Base-by-base conservation (phyloP, 1,284 basidiomycete species). In the Fomes fomentarius region DNA sequence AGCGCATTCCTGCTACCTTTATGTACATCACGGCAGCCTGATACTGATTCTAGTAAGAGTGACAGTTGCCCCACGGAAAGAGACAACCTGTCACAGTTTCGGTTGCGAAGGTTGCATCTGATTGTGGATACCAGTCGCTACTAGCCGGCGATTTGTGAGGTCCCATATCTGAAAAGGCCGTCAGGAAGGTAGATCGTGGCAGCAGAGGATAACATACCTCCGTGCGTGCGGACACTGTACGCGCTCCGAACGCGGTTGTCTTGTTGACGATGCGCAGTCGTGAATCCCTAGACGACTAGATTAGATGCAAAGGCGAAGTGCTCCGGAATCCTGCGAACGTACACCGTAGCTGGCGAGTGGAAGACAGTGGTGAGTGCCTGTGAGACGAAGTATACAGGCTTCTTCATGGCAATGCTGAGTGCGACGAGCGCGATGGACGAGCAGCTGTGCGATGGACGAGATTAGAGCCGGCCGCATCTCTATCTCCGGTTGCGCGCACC, bases 301-400 rank as follows among this genome's bases (percentile, higher is more conserved):
- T 42, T 10, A 42, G 1, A 15, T 7, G 30, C 24, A 22, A 7
- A 19, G 21, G 24, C 11, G 1, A 40, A 8, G 4, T 6, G 7
- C 22, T 24, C 9, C 3, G 21, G 26, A 39, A 11, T 2, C 6
- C 49, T 34, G n/a, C n/a, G 10, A 9, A 72, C 81, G 68, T 65
- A 84, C 85, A 73, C 61, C 10, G 81, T 71, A 3, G 83, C 84
- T 9, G 85, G 85, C 12, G 85, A 76, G 63, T 85, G 85, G 66
- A 84, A 88, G 19, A 80, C 66, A 14, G 88, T 75, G 50, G 81
- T 83, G 78, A 87, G 79, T 9, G 79, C 76, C 66, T 87, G 84
- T 1, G 85, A 88, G 21, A 88, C 85, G 14, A 85, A 84, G 12
- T 85, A 83, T 1, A 82, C 83, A 48, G 85, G 84, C 12, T 76